Percentiles rank a stretch among this genome's conserved stretches.
phyloP scores from a whole-genome alignment of 768 basidiomycete genomes.

The Phlegmacium glaucopus region DNA sequence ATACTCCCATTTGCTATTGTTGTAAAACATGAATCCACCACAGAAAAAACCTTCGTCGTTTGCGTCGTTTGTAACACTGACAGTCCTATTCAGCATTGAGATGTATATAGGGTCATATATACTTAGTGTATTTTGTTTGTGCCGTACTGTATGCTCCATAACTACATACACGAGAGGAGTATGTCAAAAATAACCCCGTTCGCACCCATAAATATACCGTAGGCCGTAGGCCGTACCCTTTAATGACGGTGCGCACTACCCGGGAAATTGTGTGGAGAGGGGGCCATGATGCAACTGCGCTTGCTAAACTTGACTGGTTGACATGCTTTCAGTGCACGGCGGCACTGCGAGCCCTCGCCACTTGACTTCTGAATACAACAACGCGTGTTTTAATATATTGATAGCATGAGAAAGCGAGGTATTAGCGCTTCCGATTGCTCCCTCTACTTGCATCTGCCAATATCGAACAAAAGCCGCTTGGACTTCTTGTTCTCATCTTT shows the following conservation, averaged over 20 bases:
- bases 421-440: slow-evolving; percentile 13
- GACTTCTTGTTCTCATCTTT: too few relatives aligned
- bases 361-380: slow-evolving; percentile 6
- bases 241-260: not conserved
- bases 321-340: slow-evolving; percentile 22
- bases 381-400: slow-evolving; percentile 12
- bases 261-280: not conserved
- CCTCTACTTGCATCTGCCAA: not conserved
- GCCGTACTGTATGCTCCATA: too few relatives aligned
- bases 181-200: too few relatives aligned
- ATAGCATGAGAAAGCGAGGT: slow-evolving; percentile 14
- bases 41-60: too few relatives aligned
- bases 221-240: not conserved
- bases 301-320: slow-evolving; percentile 6
- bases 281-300: slow-evolving; percentile 9
- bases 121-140: too few relatives aligned
- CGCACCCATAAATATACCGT: not conserved
- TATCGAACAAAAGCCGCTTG: too few relatives aligned
- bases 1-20: too few relatives aligned
- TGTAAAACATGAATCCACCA: too few relatives aligned
- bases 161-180: too few relatives aligned
- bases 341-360: slow-evolving; percentile 7
- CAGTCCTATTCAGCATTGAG: too few relatives aligned
- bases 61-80: too few relatives aligned
- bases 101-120: too few relatives aligned